A percentile compares a stretch with the other conserved stretches of the same genome.
These are phyloP conservation scores for Podila epicladia DNA, from an alignment of 192 early-diverging fungal genomes.

Conservation along the genomic window DNA sequence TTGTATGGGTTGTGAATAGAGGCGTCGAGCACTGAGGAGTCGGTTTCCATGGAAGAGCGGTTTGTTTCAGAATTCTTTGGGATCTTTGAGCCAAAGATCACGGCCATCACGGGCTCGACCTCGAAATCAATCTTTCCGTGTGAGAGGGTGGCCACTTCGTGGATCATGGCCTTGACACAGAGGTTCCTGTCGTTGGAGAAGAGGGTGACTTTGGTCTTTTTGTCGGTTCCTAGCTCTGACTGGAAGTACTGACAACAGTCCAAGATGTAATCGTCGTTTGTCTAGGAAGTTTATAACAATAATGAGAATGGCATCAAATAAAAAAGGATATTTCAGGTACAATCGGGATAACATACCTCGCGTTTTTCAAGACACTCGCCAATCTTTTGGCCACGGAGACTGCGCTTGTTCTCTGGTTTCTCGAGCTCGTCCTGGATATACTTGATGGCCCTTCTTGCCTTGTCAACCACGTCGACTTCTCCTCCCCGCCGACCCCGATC, in stretches of 20 bases:
- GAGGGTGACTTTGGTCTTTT: slow-evolving; percentile 41
- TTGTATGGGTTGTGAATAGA: neutral
- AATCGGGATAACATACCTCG: neutral
- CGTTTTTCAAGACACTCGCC: slow-evolving; percentile 48
- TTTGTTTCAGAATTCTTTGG: neutral
- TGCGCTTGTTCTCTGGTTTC: slow-evolving; percentile 15
- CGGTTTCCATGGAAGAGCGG: neutral
- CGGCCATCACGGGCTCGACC: neutral
- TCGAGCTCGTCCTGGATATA: slow-evolving; percentile 58
- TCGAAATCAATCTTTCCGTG: slow-evolving; percentile 27
- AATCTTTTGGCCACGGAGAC: slow-evolving; percentile 61
- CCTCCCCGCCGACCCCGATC: slow-evolving; percentile 9
- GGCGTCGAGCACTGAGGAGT: neutral
- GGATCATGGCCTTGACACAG: slow-evolving; percentile 65
- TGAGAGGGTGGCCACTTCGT: slow-evolving; percentile 55
- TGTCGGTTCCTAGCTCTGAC: slow-evolving; percentile 32
- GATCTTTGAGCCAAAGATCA: slow-evolving; percentile 1
- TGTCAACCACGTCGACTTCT: slow-evolving; percentile 31
- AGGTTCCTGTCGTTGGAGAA: slow-evolving; percentile 70
- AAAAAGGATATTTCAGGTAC: neutral
- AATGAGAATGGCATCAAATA: neutral
- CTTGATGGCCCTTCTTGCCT: slow-evolving; percentile 59
- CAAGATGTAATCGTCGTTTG: slow-evolving; percentile 65
- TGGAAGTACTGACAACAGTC: slow-evolving; percentile 63
- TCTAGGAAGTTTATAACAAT: slow-evolving; percentile 6